Evolutionary conservation across 345 rosid genomes (phyloP).

Genomic region (Punica granatum): DNA sequence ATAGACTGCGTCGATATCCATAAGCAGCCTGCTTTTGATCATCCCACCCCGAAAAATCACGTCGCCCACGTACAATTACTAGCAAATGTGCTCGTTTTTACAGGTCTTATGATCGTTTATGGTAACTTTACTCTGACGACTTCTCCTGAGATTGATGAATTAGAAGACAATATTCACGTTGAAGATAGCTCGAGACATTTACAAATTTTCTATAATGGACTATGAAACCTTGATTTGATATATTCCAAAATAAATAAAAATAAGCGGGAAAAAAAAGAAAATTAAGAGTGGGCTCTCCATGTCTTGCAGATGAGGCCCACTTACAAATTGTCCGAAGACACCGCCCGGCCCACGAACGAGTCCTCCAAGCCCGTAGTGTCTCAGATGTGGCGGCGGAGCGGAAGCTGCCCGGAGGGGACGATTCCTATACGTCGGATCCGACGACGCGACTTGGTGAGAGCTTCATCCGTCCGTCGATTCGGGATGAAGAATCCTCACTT

Average conservation of each 20-base stretch:
- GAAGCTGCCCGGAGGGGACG: constrained; percentile 38
- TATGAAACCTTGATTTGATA: no score
- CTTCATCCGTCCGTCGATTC: constrained; percentile 17
- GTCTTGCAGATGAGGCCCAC: constrained; percentile 45
- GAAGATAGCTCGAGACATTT: no score
- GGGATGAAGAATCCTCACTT: constrained; percentile 21
- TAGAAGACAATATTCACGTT: no score
- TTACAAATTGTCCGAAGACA: constrained; percentile 2
- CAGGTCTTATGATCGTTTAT: no score
- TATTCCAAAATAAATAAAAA: no score
- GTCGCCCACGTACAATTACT: constrained; percentile 33
- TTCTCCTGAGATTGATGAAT: no score
- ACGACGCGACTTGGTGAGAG: constrained; percentile 31
- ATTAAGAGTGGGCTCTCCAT: no score
- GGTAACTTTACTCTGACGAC: no score
- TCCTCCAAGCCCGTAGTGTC: constrained; percentile 9
- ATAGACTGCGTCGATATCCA: constrained; percentile 42
- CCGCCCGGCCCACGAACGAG: background rate
- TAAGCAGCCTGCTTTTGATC: constrained; percentile 50
- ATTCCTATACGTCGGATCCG: constrained; percentile 38
- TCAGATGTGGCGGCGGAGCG: constrained; percentile 42
- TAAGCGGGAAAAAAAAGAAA: no score
- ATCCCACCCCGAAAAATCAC: constrained; percentile 33
- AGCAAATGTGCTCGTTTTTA: no score
- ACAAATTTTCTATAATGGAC: no score